These are phyloP conservation scores for Ustilago bromivora DNA, from an alignment of 1,284 basidiomycete species.

Conservation along the genomic window DNA sequence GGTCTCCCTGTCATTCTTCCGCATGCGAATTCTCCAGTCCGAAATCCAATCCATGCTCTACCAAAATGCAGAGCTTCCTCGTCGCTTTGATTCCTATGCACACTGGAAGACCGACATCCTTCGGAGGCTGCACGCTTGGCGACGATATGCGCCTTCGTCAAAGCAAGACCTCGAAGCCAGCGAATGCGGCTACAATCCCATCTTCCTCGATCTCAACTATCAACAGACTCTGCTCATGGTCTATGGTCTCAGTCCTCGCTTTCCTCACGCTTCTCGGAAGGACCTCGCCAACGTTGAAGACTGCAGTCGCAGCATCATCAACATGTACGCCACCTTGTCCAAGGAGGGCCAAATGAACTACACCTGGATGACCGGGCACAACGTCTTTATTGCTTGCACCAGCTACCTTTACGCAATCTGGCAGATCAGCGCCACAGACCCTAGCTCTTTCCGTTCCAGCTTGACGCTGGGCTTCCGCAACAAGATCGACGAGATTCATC, in stretches of 20 bases:
- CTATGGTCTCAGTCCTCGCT: conserved; percentile 49
- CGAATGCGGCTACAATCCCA: conserved; percentile 53
- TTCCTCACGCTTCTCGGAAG: conserved; percentile 43
- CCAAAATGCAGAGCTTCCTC: conserved; percentile 50
- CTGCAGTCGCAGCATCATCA: conserved; percentile 55
- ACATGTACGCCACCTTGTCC: conserved; percentile 53
- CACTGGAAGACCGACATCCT: conserved; percentile 54
- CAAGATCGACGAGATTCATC: conserved; percentile 53
- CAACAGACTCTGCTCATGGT: conserved; percentile 56
- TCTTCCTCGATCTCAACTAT: conserved; percentile 57
- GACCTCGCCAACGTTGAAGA: conserved; percentile 51
- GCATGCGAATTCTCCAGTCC: conserved; percentile 51
- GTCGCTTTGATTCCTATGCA: conserved; percentile 41
- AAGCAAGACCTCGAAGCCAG: conserved; percentile 40
- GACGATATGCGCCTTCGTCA: conserved; percentile 46
- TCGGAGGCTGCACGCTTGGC: conserved; percentile 45
- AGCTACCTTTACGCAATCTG: conserved; percentile 50
- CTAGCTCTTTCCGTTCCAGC: conserved; percentile 36
- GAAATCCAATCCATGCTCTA: conserved; percentile 53
- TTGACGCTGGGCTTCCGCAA: conserved; percentile 40
- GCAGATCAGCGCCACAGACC: conserved; percentile 50
- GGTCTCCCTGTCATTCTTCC: conserved; percentile 52
- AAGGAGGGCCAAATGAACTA: conserved; percentile 55
- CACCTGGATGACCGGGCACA: conserved; percentile 55
- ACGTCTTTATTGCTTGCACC: conserved; percentile 49